These are phyloP conservation scores for Suillus subluteus DNA, from an alignment of 768 basidiomycete species.

Conservation along the genomic window DNA sequence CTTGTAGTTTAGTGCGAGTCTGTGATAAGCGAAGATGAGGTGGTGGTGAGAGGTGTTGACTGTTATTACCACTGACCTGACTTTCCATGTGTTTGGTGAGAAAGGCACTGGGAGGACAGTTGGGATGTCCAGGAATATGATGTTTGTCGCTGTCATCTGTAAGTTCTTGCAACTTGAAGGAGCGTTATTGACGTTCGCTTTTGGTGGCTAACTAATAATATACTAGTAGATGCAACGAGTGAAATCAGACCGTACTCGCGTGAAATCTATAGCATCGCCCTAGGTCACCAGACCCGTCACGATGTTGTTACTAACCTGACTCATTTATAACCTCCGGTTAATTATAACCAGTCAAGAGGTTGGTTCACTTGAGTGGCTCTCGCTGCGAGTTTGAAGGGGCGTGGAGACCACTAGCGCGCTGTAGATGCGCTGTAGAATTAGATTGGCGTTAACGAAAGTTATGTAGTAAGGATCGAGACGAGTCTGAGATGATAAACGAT, in stretches of 20 bases:
- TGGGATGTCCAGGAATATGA: conserved; percentile 18
- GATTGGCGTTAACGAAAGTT: too few relatives aligned
- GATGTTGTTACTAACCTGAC: too few relatives aligned
- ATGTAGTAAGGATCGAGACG: too few relatives aligned
- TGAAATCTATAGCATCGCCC: neutral
- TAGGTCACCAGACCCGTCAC: too few relatives aligned
- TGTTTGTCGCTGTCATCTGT: conserved; percentile 11
- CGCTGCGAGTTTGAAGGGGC: too few relatives aligned
- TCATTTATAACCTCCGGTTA: too few relatives aligned
- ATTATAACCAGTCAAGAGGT: too few relatives aligned
- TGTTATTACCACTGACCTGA: conserved; percentile 10
- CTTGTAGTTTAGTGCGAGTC: conserved; percentile 33
- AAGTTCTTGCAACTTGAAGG: neutral
- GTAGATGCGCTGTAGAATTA: too few relatives aligned
- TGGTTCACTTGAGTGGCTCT: too few relatives aligned
- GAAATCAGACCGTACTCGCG: neutral
- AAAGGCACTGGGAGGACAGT: conserved; percentile 14
- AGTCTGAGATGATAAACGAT: too few relatives aligned
- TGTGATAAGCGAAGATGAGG: conserved; percentile 1
- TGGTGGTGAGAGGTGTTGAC: neutral
- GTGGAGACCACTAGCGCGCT: too few relatives aligned
- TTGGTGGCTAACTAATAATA: neutral
- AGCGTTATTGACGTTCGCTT: too few relatives aligned
- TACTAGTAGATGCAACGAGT: neutral
- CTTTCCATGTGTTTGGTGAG: conserved; percentile 19